Base-by-base conservation (phyloP, 768 basidiomycete species). In the Podaxis sp. region DNA sequence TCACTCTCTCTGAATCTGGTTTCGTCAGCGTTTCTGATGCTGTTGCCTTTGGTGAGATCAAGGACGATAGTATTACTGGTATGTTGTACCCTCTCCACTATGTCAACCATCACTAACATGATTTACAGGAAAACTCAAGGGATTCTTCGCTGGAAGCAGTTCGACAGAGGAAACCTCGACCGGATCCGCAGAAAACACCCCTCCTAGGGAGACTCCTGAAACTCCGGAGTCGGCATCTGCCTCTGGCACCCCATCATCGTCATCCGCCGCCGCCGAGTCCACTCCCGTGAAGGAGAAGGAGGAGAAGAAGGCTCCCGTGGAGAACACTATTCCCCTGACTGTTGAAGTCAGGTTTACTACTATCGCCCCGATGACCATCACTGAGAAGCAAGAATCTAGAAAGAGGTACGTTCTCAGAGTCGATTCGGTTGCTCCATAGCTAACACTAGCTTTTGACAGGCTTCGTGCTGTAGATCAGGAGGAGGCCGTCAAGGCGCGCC, bases 1-100 rank as follows among this genome's bases (percentile, higher is more conserved):
- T 98, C 56, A 78, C 85, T 28, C 79, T 98, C 44, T 92, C 92
- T 41, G 92, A 95, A 56, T 93, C 92, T 55, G 95, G 95, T 6
- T 90, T 98, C 69, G 79, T 93, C 4, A 87, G 88, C 2, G 87
- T 94, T 38, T 82, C 86, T 13, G 90, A 92, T 60, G 96, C 93
- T 0, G 70, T 95, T 46, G 86, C 88, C 4, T 87, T 84, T 62
- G 93, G 90, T 7, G 91, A 94, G 68, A 82, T 91, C 69, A 95
- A 91, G 72, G 88, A 91, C 66, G 90, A 92, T 15, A 89, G 87
- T 24, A 73, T 94, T 50, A 78, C 88, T 61, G 91, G 91, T 90
- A 67, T 60, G 82, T 69, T 17, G 24, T 33, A 24, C 17, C 48
- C 12, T 46, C 51, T 38, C n/a, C 44, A 6, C 11, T 38, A 26